A percentile compares a stretch with the other conserved stretches of the same genome.
phyloP scores from a whole-genome alignment of 2,329 filamentous ascomycete genomes.

The Stachybotrys chlorohalonatus region DNA sequence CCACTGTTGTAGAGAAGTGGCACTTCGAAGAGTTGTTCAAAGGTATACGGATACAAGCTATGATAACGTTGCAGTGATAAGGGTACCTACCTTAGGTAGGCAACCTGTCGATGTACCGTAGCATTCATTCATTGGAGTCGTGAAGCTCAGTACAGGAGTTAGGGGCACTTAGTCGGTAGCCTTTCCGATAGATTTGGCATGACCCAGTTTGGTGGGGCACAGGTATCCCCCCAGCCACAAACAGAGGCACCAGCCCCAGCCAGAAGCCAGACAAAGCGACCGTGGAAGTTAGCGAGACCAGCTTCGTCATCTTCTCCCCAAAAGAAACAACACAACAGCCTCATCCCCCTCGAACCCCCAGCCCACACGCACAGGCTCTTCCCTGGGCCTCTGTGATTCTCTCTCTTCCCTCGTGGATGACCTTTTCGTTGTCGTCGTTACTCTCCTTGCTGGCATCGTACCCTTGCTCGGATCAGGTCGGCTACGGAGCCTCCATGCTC shows the following conservation, averaged over 20 bases:
- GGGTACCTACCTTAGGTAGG: too few species aligned
- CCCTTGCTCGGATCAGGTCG: constrained; percentile 2
- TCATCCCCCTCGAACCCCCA: not conserved
- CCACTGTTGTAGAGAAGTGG: too few species aligned
- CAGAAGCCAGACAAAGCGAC: not conserved
- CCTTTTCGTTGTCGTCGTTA: not conserved
- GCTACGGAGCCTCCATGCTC: constrained; percentile 16
- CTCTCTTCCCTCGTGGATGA: too few species aligned
- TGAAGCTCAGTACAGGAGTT: too few species aligned
- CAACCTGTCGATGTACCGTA: too few species aligned
- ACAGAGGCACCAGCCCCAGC: not conserved
- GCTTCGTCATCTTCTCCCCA: not conserved
- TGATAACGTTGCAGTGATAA: too few species aligned
- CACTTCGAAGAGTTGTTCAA: too few species aligned
- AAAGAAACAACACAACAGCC: not conserved
- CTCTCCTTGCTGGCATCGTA: not conserved
- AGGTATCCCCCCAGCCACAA: not conserved
- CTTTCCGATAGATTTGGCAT: too few species aligned
- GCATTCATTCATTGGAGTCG: too few species aligned
- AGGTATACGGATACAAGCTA: too few species aligned
- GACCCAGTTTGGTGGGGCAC: not conserved
- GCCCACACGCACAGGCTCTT: not conserved
- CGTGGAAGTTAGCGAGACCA: not conserved
- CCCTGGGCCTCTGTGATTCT: not conserved
- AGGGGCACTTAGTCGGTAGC: too few species aligned